Conservation (phyloP, 2,329 filamentous ascomycete species). For the Exophiala phaeomuriformis region DNA sequence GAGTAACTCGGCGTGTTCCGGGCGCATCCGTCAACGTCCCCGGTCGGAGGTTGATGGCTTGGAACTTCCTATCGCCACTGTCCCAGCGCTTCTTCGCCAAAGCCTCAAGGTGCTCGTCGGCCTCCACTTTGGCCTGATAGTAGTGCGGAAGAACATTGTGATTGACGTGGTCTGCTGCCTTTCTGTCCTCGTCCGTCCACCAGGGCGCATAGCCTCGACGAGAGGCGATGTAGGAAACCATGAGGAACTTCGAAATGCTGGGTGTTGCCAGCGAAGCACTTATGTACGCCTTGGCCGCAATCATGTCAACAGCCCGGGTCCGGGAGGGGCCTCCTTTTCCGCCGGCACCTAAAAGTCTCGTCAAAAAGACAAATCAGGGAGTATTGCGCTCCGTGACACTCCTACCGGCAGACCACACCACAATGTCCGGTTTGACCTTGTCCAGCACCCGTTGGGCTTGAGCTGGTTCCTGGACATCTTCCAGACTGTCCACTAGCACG, state of each 20-base stretch:
- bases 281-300: slow-evolving; percentile 50
- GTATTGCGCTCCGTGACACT: background rate
- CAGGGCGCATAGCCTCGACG: slow-evolving; percentile 44
- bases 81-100: slow-evolving; percentile 32
- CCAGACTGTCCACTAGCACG: slow-evolving; percentile 63
- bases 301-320: slow-evolving; percentile 48
- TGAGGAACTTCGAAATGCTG: slow-evolving; percentile 47
- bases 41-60: slow-evolving; percentile 47
- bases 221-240: slow-evolving; percentile 48
- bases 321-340: slow-evolving; percentile 47
- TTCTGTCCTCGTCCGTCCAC: slow-evolving; percentile 46
- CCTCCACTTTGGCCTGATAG: slow-evolving; percentile 48
- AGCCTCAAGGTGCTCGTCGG: slow-evolving; percentile 49
- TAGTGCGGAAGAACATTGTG: slow-evolving; percentile 46
- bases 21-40: slow-evolving; percentile 44
- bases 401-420: slow-evolving; percentile 43
- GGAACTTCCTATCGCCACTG: slow-evolving; percentile 34
- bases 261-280: slow-evolving; percentile 41
- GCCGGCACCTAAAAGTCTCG: slow-evolving; percentile 41
- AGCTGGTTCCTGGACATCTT: slow-evolving; percentile 58
- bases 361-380: slow-evolving; percentile 1
- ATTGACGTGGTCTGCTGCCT: slow-evolving; percentile 41
- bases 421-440: slow-evolving; percentile 38
- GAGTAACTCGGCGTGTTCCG: slow-evolving; percentile 41
- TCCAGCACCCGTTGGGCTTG: slow-evolving; percentile 57